Base-by-base conservation (phyloP, 31 red algal species). In the Porphyra umbilicalis region DNA sequence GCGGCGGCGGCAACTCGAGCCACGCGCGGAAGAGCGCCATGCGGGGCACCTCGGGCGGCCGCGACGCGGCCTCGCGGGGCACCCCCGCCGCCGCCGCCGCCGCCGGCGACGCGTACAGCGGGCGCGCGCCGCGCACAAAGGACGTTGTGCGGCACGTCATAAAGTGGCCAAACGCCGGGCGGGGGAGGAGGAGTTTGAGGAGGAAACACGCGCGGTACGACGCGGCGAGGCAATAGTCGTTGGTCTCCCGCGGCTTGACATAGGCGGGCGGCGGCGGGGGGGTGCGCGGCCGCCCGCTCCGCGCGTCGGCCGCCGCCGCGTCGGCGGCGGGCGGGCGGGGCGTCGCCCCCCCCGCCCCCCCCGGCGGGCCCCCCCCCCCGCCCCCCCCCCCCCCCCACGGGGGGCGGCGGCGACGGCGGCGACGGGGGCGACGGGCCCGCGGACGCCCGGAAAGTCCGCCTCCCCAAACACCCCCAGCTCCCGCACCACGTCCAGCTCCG, bases 1-100 rank as follows among this genome's bases (percentile, higher is more conserved):
- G 57, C 30, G 57, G 13, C 13, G 57, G 57, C 13, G 57, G 57
- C 20, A 92, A 16, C 36, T 81, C 57, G 16, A 89, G 42, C 92
- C 92, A 89, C 32, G 90, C 92, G 35, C 84, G 81, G 68, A 94
- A 89, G 20, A 92, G 81, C 32, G 68, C 82, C 31, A 87, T 34
- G 0, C 85, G 83, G 29, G 77, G 33, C 82, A 77, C 46, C 6
- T 82, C 82, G 32, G 34, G 76, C 33, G 35, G 76, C 76, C 76
- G 78, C 78, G 35, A 35, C 9, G 18, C 78, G 2, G 78, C 16
- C 18, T 35, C 78, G 29, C 35, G 78, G 3, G 18, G 35, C 6
- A 79, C 57, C 0, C 57, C 57, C 20, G 57, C 57, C 20, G 57
- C 57, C 33, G 29, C 29, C 32, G 39, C 81, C 57, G 57, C 57